phyloP scores from a whole-genome alignment of 129 eudicot species.

The Smallanthus sonchifolius region DNA sequence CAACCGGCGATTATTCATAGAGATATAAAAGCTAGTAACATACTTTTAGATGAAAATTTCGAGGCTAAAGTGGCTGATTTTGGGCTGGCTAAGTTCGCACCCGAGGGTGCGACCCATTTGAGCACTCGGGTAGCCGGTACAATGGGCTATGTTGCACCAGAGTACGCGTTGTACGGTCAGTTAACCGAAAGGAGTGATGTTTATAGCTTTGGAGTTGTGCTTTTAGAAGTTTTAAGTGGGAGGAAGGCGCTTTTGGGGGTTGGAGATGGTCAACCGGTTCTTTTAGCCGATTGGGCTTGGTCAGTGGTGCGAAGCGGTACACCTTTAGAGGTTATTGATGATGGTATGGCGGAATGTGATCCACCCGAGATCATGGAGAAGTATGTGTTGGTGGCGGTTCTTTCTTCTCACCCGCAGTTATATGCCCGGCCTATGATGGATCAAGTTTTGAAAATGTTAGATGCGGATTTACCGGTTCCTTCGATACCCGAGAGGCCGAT shows the following conservation, averaged over 20 bases:
- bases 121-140: slow-evolving; percentile 95
- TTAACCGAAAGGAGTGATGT: slow-evolving; percentile 92
- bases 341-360: slow-evolving; percentile 58
- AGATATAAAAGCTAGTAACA: slow-evolving; percentile 88
- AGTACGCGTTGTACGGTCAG: slow-evolving; percentile 88
- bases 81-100: slow-evolving; percentile 85
- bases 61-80: slow-evolving; percentile 91
- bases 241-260: slow-evolving; percentile 59
- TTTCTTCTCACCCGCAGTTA: slow-evolving; percentile 85
- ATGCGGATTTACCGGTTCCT: slow-evolving; percentile 62
- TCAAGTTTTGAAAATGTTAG: slow-evolving; percentile 77
- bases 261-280: slow-evolving; percentile 54
- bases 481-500: slow-evolving; percentile 79
- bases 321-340: slow-evolving; percentile 64
- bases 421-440: slow-evolving; percentile 93
- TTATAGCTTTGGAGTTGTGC: slow-evolving; percentile 81
- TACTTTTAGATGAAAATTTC: slow-evolving; percentile 71
- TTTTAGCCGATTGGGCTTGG: slow-evolving; percentile 96
- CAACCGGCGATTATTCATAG: slow-evolving; percentile 77
- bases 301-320: slow-evolving; percentile 64
- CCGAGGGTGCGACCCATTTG: slow-evolving; percentile 84
- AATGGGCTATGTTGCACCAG: slow-evolving; percentile 93
- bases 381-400: slow-evolving; percentile 72
- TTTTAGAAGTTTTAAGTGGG: slow-evolving; percentile 87
- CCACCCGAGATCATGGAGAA: slow-evolving; percentile 65